Percentiles rank a stretch among this genome's conserved stretches.
Evolutionary conservation across 2,329 filamentous ascomycete genomes (phyloP).

Genomic region (Phyllosticta citribraziliensis): DNA sequence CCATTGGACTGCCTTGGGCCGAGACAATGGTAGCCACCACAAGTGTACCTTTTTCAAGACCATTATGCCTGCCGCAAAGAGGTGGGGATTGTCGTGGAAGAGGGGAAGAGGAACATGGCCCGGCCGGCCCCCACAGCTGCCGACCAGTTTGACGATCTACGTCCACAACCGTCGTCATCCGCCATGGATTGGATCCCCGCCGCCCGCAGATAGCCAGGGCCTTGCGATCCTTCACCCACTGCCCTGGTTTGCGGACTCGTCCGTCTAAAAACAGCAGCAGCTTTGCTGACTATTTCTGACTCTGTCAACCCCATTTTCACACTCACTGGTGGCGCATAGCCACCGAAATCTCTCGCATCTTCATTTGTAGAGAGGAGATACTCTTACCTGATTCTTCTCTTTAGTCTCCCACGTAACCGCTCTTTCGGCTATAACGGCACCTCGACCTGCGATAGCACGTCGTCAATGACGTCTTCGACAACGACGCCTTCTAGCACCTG

Average conservation of each 20-base stretch:
- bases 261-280: not conserved
- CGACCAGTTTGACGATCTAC: not conserved
- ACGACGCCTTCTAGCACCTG: slow-evolving; percentile 52
- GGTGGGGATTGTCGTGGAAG: not conserved
- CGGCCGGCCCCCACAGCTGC: not conserved
- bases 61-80: not conserved
- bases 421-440: slow-evolving; percentile 37
- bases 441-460: slow-evolving; percentile 48
- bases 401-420: not conserved
- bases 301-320: not conserved
- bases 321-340: not conserved
- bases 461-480: slow-evolving; percentile 47
- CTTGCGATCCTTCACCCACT: not conserved
- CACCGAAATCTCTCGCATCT: not conserved
- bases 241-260: not conserved
- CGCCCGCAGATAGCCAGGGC: not conserved
- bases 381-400: not conserved
- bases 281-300: not conserved
- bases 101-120: not conserved
- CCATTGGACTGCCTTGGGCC: not conserved
- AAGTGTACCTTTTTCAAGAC: not conserved
- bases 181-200: not conserved
- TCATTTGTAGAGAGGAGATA: not conserved
- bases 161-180: not conserved
- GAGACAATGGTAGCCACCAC: too few species aligned